Base-by-base conservation (phyloP, 768 basidiomycete genomes). In the Gymnopilus junonius region DNA sequence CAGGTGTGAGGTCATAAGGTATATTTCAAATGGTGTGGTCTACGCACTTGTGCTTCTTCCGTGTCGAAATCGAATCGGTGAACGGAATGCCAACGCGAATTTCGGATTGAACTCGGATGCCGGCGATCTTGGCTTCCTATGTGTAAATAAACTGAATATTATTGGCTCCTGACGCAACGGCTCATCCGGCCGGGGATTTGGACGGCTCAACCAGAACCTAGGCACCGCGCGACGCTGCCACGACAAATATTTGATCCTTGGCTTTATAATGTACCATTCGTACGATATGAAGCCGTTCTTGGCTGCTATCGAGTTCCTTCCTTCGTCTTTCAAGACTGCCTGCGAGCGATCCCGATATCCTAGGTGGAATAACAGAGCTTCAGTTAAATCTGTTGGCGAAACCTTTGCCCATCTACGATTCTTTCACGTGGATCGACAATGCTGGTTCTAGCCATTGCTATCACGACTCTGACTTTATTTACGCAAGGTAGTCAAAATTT, bases 91-190 rank as follows among this genome's bases (percentile, higher is more conserved):
- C 48, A 31, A 51, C 31, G 48, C 32, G 48, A 32, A n/a, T 15
- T n/a, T 51, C 48, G 48, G 48, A 51, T n/a, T 32, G 48, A 51
- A 51, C 48, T 51, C 48, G 48, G 48, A 51, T n/a, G 29, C 17
- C n/a, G 4, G 5, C 20, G 27, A 1, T 4, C 48, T 51, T 51
- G 27, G 48, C 15, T 8, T 29, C 1, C 29, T 51, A 32, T n/a
- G n/a, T n/a, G n/a, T 51, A 51, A 32, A 51, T 32, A 51, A 10
- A 51, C 17, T n/a, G 7, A 7, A 17, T n/a, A 23, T 3, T 10
- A 51, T 51, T 51, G 27, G 48, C 17, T 29, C 5, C 29, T 32
- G 48, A 32, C 29, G 1, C 17, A 6, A 20, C 17, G 48, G 48
- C 48, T 51, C 10, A 5, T 8, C 11, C 48, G 48, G 48, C 48